Percentiles rank a stretch among this genome's conserved stretches.
Evolutionary conservation across 2,329 filamentous ascomycete genomes (phyloP).

Genomic region (Trichophaea hybrida): DNA sequence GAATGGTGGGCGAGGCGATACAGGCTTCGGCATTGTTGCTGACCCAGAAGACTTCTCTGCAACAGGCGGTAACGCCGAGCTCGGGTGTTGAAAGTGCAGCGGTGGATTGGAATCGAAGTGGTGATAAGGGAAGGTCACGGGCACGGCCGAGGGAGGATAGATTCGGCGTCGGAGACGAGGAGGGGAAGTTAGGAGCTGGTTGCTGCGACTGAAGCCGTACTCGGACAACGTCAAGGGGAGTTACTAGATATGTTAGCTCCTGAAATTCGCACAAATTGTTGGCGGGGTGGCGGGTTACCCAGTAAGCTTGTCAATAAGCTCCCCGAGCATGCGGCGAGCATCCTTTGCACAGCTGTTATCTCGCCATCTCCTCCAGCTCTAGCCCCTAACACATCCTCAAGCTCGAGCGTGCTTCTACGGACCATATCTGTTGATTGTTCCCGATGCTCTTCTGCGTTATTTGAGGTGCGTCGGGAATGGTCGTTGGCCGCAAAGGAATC

Average conservation of each 20-base stretch:
- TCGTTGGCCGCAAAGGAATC: not conserved
- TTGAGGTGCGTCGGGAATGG: not conserved
- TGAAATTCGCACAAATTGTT: not conserved
- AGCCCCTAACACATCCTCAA: not conserved
- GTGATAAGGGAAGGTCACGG: slow-evolving; percentile 42
- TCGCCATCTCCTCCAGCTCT: slow-evolving; percentile 34
- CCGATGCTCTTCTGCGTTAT: not conserved
- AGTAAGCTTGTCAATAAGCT: slow-evolving; percentile 80
- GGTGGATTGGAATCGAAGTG: slow-evolving; percentile 40
- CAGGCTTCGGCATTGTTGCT: slow-evolving; percentile 73
- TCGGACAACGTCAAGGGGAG: slow-evolving; percentile 89
- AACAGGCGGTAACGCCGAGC: slow-evolving; percentile 85
- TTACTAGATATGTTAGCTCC: slow-evolving; percentile 44
- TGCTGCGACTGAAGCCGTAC: slow-evolving; percentile 83
- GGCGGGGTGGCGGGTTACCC: slow-evolving; percentile 39
- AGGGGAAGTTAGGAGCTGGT: slow-evolving; percentile 30
- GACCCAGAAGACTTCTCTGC: slow-evolving; percentile 92
- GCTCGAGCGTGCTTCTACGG: not conserved
- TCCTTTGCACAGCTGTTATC: slow-evolving; percentile 75
- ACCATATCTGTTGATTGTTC: not conserved
- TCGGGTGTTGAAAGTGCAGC: slow-evolving; percentile 60
- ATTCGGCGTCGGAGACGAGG: slow-evolving; percentile 3
- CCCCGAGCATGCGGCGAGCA: slow-evolving; percentile 87
- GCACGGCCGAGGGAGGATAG: slow-evolving; percentile 27
- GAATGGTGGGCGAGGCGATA: slow-evolving; percentile 40